These are phyloP conservation scores for Boletus patriciae DNA, from an alignment of 768 basidiomycete genomes.

Conservation along the genomic window DNA sequence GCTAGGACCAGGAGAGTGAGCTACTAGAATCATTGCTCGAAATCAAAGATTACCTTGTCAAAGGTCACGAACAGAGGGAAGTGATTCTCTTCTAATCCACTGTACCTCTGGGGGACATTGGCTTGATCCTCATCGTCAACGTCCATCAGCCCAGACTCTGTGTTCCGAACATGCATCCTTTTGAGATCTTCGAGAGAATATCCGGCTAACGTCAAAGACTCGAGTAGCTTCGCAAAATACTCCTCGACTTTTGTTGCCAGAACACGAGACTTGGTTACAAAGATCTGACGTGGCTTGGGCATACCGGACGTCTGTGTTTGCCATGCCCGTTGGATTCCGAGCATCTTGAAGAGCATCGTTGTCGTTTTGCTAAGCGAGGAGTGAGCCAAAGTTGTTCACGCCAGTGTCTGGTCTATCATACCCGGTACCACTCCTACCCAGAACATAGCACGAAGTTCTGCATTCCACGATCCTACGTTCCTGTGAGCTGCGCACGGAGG, in stretches of 20 bases:
- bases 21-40: neutral
- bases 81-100: conserved; percentile 54
- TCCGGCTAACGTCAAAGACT: conserved; percentile 41
- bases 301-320: conserved; percentile 33
- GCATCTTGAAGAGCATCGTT: conserved; percentile 75
- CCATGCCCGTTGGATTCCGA: conserved; percentile 62
- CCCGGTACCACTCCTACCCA: conserved; percentile 77
- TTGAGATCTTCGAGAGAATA: conserved; percentile 42
- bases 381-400: neutral
- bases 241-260: conserved; percentile 71
- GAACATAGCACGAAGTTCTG: conserved; percentile 58
- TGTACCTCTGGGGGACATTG: conserved; percentile 47
- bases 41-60: conserved; percentile 45
- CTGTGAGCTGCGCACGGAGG: conserved; percentile 33
- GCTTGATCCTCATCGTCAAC: conserved; percentile 26
- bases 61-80: conserved; percentile 74
- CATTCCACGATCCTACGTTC: conserved; percentile 63
- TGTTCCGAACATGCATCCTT: conserved; percentile 20
- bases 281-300: conserved; percentile 61
- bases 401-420: conserved; percentile 25
- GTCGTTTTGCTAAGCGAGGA: conserved; percentile 59
- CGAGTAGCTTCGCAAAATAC: conserved; percentile 54
- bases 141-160: conserved; percentile 36
- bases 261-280: conserved; percentile 67
- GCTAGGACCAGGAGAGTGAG: conserved; percentile 13